Base-by-base conservation (phyloP, 2,329 filamentous ascomycete genomes). In the Neofusicoccum sp. region DNA sequence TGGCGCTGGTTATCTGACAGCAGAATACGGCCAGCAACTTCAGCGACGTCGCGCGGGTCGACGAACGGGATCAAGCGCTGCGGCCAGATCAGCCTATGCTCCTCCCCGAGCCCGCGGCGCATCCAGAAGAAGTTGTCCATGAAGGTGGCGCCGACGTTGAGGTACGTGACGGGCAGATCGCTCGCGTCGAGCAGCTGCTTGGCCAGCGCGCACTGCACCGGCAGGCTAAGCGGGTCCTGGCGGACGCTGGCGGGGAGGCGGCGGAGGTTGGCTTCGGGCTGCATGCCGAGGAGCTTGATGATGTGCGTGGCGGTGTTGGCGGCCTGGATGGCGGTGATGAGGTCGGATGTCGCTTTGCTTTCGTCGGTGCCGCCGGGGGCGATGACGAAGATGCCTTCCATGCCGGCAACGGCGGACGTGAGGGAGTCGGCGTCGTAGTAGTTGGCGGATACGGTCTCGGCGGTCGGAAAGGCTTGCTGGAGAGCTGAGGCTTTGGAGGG, bases 91-190 rank as follows among this genome's bases (percentile, higher is more conserved):
- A 45, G 43, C 16, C 16, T 45, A 16, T 22, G 43, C 43, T 45
- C 43, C 43, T 45, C 16, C 5, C 16, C 6, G 14, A 45, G 43
- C 6, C 43, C 43, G 45, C 45, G 45, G 7, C 31, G 4, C 45
- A 48, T 48, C 45, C 45, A 48, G 28, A 48, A 48, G 28, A 48
- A 48, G 22, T 48, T 48, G 28, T 48, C 45, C 45, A 48, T 48
- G 45, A 48, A 48, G 22, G 45, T 48, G 22, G 45, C 45, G 22
- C 45, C 45, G 45, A 48, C 14, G 45, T 48, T 48, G 22, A 48
- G 45, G 28, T 48, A 48, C 45, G 45, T 48, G 3, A 48, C 45
- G 1, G 45, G 45, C 45, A 48, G 45, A 4, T 29, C 45, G 45
- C 45, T 48, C 45, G 29, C 45, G 45, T 48, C 45, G 8, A 48